A percentile compares a stretch with the other conserved stretches of the same genome.
Conservation (phyloP, 139 green algal species). For the Chara braunii region DNA sequence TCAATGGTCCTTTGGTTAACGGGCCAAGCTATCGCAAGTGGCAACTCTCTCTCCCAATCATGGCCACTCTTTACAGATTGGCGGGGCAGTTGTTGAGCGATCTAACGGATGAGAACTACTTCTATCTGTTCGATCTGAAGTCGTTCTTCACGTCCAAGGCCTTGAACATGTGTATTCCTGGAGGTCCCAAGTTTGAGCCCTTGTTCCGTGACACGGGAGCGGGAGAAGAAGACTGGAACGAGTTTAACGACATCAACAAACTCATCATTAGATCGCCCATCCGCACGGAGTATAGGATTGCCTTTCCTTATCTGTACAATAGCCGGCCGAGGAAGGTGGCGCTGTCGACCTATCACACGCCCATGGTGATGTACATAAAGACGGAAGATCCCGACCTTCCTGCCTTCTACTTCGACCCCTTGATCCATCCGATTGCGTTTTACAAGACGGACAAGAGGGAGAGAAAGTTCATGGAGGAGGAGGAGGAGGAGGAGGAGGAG, state of each 20-base stretch:
- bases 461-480: not conserved
- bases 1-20: slow-evolving; percentile 66
- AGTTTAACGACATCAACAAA: slow-evolving; percentile 99
- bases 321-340: slow-evolving; percentile 88
- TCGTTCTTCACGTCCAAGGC: slow-evolving; percentile 80
- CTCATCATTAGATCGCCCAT: slow-evolving; percentile 94
- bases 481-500: slow-evolving; percentile 54
- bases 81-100: slow-evolving; percentile 90
- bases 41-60: slow-evolving; percentile 90
- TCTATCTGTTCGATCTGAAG: slow-evolving; percentile 93
- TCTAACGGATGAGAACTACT: slow-evolving; percentile 97
- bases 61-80: slow-evolving; percentile 88
- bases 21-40: slow-evolving; percentile 74
- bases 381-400: slow-evolving; percentile 96
- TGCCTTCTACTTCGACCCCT: slow-evolving; percentile 97
- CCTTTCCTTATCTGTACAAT: slow-evolving; percentile 99
- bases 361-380: slow-evolving; percentile 98
- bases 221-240: slow-evolving; percentile 93
- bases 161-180: slow-evolving; percentile 96
- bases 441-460: slow-evolving; percentile 58
- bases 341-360: slow-evolving; percentile 82
- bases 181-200: slow-evolving; percentile 98
- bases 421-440: slow-evolving; percentile 94
- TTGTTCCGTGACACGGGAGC: slow-evolving; percentile 94
- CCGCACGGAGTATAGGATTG: slow-evolving; percentile 84